A percentile compares a stretch with the other conserved stretches of the same genome.
Evolutionary conservation across 2,329 filamentous ascomycete species (phyloP).

Genomic region (Orbilia oligospora): DNA sequence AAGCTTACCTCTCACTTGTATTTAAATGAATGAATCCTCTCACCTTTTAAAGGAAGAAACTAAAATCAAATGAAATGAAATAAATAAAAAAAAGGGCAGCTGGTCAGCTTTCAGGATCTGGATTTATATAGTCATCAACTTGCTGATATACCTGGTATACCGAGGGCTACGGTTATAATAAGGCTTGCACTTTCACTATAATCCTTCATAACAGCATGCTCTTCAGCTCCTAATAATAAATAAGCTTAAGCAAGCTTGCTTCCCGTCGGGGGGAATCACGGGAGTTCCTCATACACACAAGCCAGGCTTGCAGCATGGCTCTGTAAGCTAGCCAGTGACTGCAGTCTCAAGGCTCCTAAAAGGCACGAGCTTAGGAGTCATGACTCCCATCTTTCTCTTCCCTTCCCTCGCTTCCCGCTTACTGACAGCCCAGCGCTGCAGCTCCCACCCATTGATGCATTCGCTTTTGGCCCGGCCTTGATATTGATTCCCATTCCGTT

Average conservation of each 20-base stretch:
- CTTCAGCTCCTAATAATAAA: not conserved
- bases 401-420: slow-evolving; percentile 11
- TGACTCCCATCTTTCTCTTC: slow-evolving; percentile 23
- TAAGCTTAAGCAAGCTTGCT: not conserved
- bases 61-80: not conserved
- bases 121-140: slow-evolving; percentile 18
- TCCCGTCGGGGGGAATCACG: slow-evolving; percentile 13
- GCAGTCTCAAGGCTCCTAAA: slow-evolving; percentile 5
- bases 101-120: slow-evolving; percentile 23
- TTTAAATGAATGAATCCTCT: slow-evolving; percentile 2
- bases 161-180: not conserved
- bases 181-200: slow-evolving; percentile 14
- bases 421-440: not conserved
- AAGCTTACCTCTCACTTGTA: too few relatives aligned
- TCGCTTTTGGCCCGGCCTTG: slow-evolving; percentile 9
- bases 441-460: not conserved
- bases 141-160: not conserved
- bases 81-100: not conserved
- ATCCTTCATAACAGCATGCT: not conserved
- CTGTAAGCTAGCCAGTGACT: slow-evolving; percentile 21
- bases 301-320: slow-evolving; percentile 21
- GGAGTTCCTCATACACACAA: not conserved
- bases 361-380: slow-evolving; percentile 54
- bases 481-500: not conserved
- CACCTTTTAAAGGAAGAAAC: not conserved